A percentile compares a stretch with the other conserved stretches of the same genome.
phyloP scores from a whole-genome alignment of 2,329 filamentous ascomycete genomes.

The Penicillium psychrosexuale region DNA sequence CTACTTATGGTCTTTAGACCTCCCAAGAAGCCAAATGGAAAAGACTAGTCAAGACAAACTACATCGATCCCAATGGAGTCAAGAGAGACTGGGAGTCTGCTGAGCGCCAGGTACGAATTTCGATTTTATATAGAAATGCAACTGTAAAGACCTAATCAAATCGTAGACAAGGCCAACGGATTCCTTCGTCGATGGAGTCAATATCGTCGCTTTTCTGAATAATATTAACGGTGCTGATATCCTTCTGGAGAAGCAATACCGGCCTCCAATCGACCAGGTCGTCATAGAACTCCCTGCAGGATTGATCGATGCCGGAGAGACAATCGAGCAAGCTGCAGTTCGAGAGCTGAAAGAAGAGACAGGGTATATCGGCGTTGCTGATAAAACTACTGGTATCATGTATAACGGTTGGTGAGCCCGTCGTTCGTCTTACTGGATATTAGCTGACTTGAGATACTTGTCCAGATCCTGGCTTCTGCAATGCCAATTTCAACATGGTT shows the following conservation, averaged over 20 bases:
- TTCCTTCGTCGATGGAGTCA: slow-evolving; percentile 48
- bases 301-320: slow-evolving; percentile 56
- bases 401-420: slow-evolving; percentile 36
- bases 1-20: slow-evolving; percentile 23
- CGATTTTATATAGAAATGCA: background rate
- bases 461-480: slow-evolving; percentile 48
- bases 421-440: background rate
- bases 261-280: slow-evolving; percentile 56
- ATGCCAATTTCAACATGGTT: slow-evolving; percentile 54
- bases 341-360: slow-evolving; percentile 61
- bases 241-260: slow-evolving; percentile 58
- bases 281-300: slow-evolving; percentile 60
- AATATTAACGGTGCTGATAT: slow-evolving; percentile 49
- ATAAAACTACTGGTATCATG: slow-evolving; percentile 40
- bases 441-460: background rate
- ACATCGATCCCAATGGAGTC: slow-evolving; percentile 41
- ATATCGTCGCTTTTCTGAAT: slow-evolving; percentile 57
- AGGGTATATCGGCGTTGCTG: slow-evolving; percentile 54
- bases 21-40: slow-evolving; percentile 42
- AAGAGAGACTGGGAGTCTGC: slow-evolving; percentile 44
- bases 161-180: slow-evolving; percentile 11
- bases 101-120: slow-evolving; percentile 37
- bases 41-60: slow-evolving; percentile 40
- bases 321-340: slow-evolving; percentile 53
- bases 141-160: background rate